Percentiles rank a stretch among this genome's conserved stretches.
Evolutionary conservation across 768 basidiomycete species (phyloP).

Genomic region (Dentipellis sp.): DNA sequence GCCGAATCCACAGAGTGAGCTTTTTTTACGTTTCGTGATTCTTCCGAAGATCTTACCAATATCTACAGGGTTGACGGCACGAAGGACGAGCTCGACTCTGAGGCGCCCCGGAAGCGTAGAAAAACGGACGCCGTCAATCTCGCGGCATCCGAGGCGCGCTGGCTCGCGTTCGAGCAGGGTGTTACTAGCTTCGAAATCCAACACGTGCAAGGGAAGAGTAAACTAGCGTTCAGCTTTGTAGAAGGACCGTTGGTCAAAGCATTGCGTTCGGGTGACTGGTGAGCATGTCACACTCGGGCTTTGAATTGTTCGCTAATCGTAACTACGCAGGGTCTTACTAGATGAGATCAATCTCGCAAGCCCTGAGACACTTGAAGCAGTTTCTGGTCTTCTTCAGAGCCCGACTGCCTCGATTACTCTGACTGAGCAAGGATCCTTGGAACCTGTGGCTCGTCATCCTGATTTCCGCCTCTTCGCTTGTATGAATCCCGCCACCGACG

Average conservation of each 20-base stretch:
- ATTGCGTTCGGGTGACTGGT: slow-evolving; percentile 86
- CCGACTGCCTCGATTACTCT: slow-evolving; percentile 84
- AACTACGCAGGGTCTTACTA: slow-evolving; percentile 65
- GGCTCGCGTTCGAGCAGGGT: slow-evolving; percentile 59
- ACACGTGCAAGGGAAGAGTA: slow-evolving; percentile 80
- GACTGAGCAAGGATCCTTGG: slow-evolving; percentile 87
- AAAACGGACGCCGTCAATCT: slow-evolving; percentile 42
- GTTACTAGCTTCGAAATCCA: slow-evolving; percentile 81
- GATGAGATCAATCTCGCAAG: slow-evolving; percentile 96
- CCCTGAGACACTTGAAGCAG: slow-evolving; percentile 88
- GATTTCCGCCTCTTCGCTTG: slow-evolving; percentile 97
- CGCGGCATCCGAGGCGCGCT: slow-evolving; percentile 40
- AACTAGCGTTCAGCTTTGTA: slow-evolving; percentile 89
- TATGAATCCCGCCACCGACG: slow-evolving; percentile 99
- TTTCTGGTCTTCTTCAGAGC: slow-evolving; percentile 81
- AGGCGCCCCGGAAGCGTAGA: slow-evolving; percentile 58
- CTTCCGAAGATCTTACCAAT: background rate
- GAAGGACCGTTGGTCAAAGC: slow-evolving; percentile 96
- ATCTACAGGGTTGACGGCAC: background rate
- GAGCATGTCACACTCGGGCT: slow-evolving; percentile 19
- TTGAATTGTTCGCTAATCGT: background rate
- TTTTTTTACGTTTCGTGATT: background rate
- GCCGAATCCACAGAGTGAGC: slow-evolving; percentile 19
- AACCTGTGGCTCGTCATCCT: slow-evolving; percentile 84
- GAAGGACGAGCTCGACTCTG: slow-evolving; percentile 26